Evolutionary conservation across 257 asterid species (phyloP).

Genomic region (Eustoma russellianum): DNA sequence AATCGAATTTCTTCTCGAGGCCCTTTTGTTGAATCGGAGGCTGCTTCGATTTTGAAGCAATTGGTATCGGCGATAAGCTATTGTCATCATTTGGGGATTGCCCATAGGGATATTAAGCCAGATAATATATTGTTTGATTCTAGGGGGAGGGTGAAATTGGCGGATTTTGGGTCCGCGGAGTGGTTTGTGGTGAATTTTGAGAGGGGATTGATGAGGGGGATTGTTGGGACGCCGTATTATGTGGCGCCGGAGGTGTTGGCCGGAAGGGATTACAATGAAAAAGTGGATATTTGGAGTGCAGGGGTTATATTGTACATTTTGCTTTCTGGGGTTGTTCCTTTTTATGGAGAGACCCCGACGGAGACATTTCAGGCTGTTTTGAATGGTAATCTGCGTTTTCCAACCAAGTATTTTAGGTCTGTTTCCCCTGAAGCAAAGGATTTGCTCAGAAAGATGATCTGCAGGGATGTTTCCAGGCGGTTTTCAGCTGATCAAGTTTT

Average conservation of each 20-base stretch:
- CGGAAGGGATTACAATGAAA: slow-evolving; percentile 59
- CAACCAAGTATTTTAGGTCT: slow-evolving; percentile 41
- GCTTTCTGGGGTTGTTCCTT: slow-evolving; percentile 82
- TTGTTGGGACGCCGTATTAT: slow-evolving; percentile 86
- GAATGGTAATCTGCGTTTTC: slow-evolving; percentile 61
- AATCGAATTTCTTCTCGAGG: slow-evolving; percentile 33
- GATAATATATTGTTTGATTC: slow-evolving; percentile 69
- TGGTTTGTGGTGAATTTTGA: slow-evolving; percentile 30
- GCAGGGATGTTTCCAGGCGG: slow-evolving; percentile 46
- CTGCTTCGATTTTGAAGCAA: slow-evolving; percentile 40
- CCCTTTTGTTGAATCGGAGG: slow-evolving; percentile 38
- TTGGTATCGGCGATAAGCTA: slow-evolving; percentile 37
- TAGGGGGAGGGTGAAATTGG: slow-evolving; percentile 42
- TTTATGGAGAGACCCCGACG: slow-evolving; percentile 56
- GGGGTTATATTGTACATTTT: slow-evolving; percentile 69
- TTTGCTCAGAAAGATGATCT: slow-evolving; percentile 71
- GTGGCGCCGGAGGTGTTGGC: slow-evolving; percentile 80
- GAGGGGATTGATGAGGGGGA: slow-evolving; percentile 36
- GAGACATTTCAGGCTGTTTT: slow-evolving; percentile 74
- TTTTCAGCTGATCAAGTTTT: slow-evolving; percentile 74
- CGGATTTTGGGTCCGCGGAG: slow-evolving; percentile 88
- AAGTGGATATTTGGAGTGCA: slow-evolving; percentile 83
- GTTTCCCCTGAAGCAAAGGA: slow-evolving; percentile 72
- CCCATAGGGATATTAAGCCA: slow-evolving; percentile 82
- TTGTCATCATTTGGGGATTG: slow-evolving; percentile 62